Evolutionary conservation across 2,329 filamentous ascomycete species (phyloP).

Genomic region (Exophiala sideris): DNA sequence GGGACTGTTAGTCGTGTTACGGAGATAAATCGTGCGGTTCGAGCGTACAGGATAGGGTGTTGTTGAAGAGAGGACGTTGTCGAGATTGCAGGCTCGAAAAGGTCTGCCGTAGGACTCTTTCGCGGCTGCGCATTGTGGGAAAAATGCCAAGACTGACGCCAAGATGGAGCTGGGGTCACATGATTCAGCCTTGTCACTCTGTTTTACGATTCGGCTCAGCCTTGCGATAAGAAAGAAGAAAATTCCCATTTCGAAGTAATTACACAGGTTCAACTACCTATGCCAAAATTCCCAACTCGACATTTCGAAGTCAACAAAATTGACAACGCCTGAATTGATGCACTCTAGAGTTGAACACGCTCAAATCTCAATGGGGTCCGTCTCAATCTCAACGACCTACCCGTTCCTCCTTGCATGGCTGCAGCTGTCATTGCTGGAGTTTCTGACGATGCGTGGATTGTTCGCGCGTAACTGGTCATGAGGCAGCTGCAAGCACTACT

Average conservation of each 20-base stretch:
- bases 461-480: constrained; percentile 12
- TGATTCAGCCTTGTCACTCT: constrained; percentile 5
- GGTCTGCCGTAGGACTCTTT: too few relatives aligned
- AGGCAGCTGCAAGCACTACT: constrained; percentile 24
- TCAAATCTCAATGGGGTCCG: constrained; percentile 17
- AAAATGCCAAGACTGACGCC: constrained; percentile 6
- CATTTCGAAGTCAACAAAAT: too few relatives aligned
- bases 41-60: constrained; percentile 16
- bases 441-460: constrained; percentile 8
- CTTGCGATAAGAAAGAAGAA: too few relatives aligned
- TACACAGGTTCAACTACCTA: too few relatives aligned
- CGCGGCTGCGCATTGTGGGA: constrained; percentile 12
- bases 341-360: neutral
- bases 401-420: constrained; percentile 5
- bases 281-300: too few relatives aligned
- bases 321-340: too few relatives aligned
- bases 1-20: constrained; percentile 1
- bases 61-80: constrained; percentile 7
- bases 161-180: neutral
- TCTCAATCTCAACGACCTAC: constrained; percentile 17
- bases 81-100: constrained; percentile 3
- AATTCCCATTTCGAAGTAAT: too few relatives aligned
- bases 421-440: constrained; percentile 15
- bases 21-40: neutral
- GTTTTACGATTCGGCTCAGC: neutral